Base-by-base conservation (phyloP, 1,284 basidiomycete species). In the Salmacisia buchloeana region DNA sequence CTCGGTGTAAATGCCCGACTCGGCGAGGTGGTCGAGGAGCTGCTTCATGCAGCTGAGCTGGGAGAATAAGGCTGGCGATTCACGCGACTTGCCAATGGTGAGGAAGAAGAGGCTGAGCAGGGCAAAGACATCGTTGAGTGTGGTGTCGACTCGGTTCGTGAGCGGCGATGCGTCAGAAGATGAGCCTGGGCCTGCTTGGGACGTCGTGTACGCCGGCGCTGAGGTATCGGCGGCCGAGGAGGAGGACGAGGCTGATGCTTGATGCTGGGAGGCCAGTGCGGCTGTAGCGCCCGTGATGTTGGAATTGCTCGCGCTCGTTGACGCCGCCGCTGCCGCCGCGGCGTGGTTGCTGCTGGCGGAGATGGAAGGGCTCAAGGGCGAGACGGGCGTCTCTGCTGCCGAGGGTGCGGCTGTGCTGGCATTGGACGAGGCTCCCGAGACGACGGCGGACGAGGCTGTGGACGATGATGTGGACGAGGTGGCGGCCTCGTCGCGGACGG, bases 401-500 rank as follows among this genome's bases (percentile, higher is more conserved):
- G 43, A 12, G n/a, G n/a, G 23, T 25, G 46, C 4, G 25, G 46
- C 46, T 27, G 46, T 25, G 29, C 23, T 10, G 15, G 46, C 29
- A 13, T 21, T 10, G 2, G 46, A 15, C 15, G 46, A 25, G 25
- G 46, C 21, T 4, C n/a, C n/a, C n/a, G n/a, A n/a, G n/a, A n/a
- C n/a, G n/a, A n/a, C n/a, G n/a, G n/a, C n/a, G n/a, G n/a, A n/a
- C n/a, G 38, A 31, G 10, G 58, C 35, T 10, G 57, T 15, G 7
- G 57, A 39, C 7, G 57, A 58, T 2, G 57, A 58, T 23, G 58
- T 23, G 35, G 36, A 18, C 5, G 35, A 7, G 36, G 58, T 65
- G 43, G 49, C 76, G 71, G 63, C 77, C 79, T 78, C 80, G 75
- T 96, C 91, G 63, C 94, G 87, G 60, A 97, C 88, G 69, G 90